Conservation (phyloP, 2,329 filamentous ascomycete species). For the Aschersonia sp. region DNA sequence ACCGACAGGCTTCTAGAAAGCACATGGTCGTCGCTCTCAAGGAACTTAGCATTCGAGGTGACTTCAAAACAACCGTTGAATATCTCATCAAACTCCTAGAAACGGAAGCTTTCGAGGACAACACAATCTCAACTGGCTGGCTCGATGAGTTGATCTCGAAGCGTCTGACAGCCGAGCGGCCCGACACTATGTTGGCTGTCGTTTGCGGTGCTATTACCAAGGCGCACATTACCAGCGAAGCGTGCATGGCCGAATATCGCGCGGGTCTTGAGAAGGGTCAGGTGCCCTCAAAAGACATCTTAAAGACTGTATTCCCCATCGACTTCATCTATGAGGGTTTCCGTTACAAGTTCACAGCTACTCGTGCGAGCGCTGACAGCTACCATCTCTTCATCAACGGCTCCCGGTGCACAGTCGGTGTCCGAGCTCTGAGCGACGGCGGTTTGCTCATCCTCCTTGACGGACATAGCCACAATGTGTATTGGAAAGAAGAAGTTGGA, state of each 20-base stretch:
- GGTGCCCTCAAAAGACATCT: slow-evolving; percentile 87
- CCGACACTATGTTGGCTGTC: slow-evolving; percentile 85
- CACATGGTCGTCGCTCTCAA: slow-evolving; percentile 99
- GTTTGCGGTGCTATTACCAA: slow-evolving; percentile 91
- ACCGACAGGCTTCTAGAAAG: slow-evolving; percentile 86
- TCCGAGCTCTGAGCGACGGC: slow-evolving; percentile 85
- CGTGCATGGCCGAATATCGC: slow-evolving; percentile 75
- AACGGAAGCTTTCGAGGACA: slow-evolving; percentile 95
- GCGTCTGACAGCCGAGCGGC: slow-evolving; percentile 89
- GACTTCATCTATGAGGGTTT: slow-evolving; percentile 98
- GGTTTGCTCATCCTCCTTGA: slow-evolving; percentile 82
- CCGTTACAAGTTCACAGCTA: slow-evolving; percentile 97
- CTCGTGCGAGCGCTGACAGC: slow-evolving; percentile 79
- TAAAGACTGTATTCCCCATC: slow-evolving; percentile 94
- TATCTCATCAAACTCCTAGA: slow-evolving; percentile 98
- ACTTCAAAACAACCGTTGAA: slow-evolving; percentile 96
- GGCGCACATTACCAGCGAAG: slow-evolving; percentile 87
- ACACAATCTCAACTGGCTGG: slow-evolving; percentile 98
- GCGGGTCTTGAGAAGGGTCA: slow-evolving; percentile 90
- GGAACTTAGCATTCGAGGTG: slow-evolving; percentile 97
- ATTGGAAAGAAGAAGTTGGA: slow-evolving; percentile 98
- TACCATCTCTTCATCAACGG: slow-evolving; percentile 99
- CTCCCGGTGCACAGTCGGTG: slow-evolving; percentile 86
- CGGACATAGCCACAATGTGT: slow-evolving; percentile 92
- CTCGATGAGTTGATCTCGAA: slow-evolving; percentile 97